Evolutionary conservation across 768 basidiomycete species (phyloP).

Genomic region (Pisolithus tinctorius): DNA sequence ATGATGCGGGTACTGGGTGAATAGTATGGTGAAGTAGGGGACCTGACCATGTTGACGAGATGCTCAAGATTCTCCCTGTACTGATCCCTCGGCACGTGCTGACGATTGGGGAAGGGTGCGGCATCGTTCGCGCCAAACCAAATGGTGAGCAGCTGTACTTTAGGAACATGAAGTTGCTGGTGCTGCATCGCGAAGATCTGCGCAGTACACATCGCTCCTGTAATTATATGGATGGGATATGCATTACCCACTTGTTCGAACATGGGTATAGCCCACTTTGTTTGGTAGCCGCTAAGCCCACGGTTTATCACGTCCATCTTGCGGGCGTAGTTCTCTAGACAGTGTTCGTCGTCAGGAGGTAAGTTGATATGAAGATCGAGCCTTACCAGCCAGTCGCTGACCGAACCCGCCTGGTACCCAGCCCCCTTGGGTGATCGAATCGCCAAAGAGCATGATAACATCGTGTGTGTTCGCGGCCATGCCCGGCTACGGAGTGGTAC

Average conservation of each 20-base stretch:
- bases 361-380: background rate
- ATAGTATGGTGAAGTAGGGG: conserved; percentile 55
- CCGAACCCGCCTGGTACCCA: conserved; percentile 62
- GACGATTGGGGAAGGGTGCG: conserved; percentile 51
- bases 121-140: conserved; percentile 95
- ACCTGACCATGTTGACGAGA: conserved; percentile 57
- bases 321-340: conserved; percentile 65
- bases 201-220: background rate
- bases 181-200: conserved; percentile 55
- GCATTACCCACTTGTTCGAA: conserved; percentile 54
- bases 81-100: conserved; percentile 67
- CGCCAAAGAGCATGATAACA: conserved; percentile 69
- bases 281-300: conserved; percentile 80
- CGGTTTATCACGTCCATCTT: conserved; percentile 85
- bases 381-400: conserved; percentile 47
- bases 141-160: conserved; percentile 67
- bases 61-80: conserved; percentile 59
- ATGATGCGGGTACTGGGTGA: conserved; percentile 70
- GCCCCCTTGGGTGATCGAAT: conserved; percentile 70
- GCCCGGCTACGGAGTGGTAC: too few relatives aligned
- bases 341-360: background rate
- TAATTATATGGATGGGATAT: background rate
- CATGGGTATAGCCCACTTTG: conserved; percentile 77
- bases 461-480: conserved; percentile 62
- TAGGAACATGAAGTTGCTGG: conserved; percentile 43